These are phyloP conservation scores for Ananas comosus DNA, from an alignment of 176 grass and related monocot species.

Conservation along the genomic window DNA sequence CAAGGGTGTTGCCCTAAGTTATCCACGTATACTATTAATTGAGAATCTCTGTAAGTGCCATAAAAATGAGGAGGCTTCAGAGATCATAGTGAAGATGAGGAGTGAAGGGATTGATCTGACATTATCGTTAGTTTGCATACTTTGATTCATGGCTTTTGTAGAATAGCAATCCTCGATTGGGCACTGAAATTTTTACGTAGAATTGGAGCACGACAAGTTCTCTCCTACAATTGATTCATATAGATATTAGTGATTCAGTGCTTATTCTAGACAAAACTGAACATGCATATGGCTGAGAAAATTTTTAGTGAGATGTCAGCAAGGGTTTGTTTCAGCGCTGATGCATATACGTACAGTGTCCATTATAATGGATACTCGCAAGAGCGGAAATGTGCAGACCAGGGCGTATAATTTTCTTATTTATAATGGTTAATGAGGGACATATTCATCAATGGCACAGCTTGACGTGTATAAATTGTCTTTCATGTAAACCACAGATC, in stretches of 20 bases:
- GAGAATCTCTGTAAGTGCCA: constrained; percentile 64
- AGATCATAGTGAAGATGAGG: constrained; percentile 67
- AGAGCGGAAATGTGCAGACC: constrained; percentile 47
- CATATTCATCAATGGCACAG: constrained; percentile 60
- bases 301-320: constrained; percentile 52
- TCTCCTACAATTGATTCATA: constrained; percentile 59
- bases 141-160: constrained; percentile 77
- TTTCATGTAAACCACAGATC: constrained; percentile 35
- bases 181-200: constrained; percentile 61
- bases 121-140: constrained; percentile 77
- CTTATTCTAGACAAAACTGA: constrained; percentile 60
- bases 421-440: constrained; percentile 53
- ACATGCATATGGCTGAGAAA: constrained; percentile 74
- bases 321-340: constrained; percentile 62
- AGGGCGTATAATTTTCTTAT: constrained; percentile 47
- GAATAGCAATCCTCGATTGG: constrained; percentile 63
- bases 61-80: constrained; percentile 55
- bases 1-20: constrained; percentile 61
- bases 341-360: constrained; percentile 69
- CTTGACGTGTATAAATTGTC: constrained; percentile 70
- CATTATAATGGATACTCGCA: constrained; percentile 78
- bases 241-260: constrained; percentile 75
- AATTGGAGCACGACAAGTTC: constrained; percentile 59
- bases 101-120: constrained; percentile 79
- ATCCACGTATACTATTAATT: constrained; percentile 84